Evolutionary conservation across 163 green algal species (phyloP), one percentile per base, ranked within the genome.

Genomic region (Scenedesmus sp.): DNA sequence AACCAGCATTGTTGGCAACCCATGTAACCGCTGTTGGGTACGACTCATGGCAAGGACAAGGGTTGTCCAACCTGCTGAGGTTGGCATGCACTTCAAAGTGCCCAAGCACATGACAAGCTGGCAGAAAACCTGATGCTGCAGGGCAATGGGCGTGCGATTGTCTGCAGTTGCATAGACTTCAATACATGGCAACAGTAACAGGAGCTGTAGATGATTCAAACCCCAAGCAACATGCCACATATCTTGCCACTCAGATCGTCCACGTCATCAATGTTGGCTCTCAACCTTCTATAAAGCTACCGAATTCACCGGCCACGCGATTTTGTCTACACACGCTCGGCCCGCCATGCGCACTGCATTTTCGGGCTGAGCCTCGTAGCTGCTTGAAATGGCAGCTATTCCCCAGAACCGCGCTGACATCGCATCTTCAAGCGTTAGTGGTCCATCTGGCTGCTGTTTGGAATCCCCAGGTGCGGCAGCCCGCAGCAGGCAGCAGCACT

Each of bases 301-400:
- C 46, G 70, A 5, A 79, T 9, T 8, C 7, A 13, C 23, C n/a
- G 16, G 7, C 8, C 70, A 4, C 52, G 2, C 13, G 5, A 8
- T 23, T 79, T 79, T 5, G 13, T 79, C 23, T 52, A 7, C 20
- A 23, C 70, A 79, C 12, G 70, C 70, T 79, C 23, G 4, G 23
- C 70, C 23, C 70, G 70, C 70, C 70, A 79, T 79, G 70, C 70
- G 70, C 70, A 79, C 4, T 79, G 70, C 70, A 79, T 16, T 79
- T 3, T 79, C 52, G 70, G 52, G 70, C 70, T 79, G 70, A 79
- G 70, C 70, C 23, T 79, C 23, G 23, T 7, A 52, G 70, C 70
- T 79, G 70, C 70, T 79, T 79, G 70, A 79, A 52, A 79, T 79
- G 70, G 70, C 70, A 79, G 70, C 70, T 79, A 13, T 4, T 13